A percentile compares a stretch with the other conserved stretches of the same genome.
phyloP scores from a whole-genome alignment of 495 filamentous ascomycete genomes.

The Penicillium riverlandense region DNA sequence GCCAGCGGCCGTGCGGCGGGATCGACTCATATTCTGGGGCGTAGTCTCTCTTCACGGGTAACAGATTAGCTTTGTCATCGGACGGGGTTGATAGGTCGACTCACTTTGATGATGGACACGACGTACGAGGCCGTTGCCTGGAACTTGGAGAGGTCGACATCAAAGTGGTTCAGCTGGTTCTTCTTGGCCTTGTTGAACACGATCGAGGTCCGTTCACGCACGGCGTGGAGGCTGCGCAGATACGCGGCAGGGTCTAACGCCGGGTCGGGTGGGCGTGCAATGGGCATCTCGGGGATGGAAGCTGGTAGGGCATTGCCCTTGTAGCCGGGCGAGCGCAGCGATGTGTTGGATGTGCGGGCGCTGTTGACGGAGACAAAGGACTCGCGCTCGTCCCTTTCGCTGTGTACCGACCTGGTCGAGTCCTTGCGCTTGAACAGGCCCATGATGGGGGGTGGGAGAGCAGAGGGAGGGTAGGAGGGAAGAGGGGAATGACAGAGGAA shows the following conservation, averaged over 20 bases:
- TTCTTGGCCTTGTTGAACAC: slow-evolving; percentile 70
- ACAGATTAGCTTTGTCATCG: slow-evolving; percentile 8
- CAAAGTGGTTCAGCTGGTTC: slow-evolving; percentile 81
- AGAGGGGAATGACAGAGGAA: background rate
- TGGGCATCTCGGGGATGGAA: slow-evolving; percentile 55
- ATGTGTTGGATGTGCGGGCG: slow-evolving; percentile 46
- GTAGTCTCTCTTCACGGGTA: slow-evolving; percentile 64
- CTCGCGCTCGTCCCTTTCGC: slow-evolving; percentile 39
- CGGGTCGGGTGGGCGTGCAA: slow-evolving; percentile 85
- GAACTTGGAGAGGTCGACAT: slow-evolving; percentile 86
- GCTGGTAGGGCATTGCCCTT: slow-evolving; percentile 37
- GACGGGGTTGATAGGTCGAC: background rate
- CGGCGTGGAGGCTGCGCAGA: slow-evolving; percentile 81
- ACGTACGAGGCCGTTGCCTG: slow-evolving; percentile 84
- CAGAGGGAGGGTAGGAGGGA: slow-evolving; percentile 1
- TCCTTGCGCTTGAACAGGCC: slow-evolving; percentile 59
- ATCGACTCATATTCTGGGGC: slow-evolving; percentile 80
- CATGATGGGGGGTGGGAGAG: slow-evolving; percentile 31
- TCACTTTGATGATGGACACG: slow-evolving; percentile 92
- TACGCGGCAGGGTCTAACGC: slow-evolving; percentile 86
- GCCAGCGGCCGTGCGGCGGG: slow-evolving; percentile 64
- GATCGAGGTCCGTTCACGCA: slow-evolving; percentile 69
- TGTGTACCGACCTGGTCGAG: slow-evolving; percentile 44
- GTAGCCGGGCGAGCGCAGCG: slow-evolving; percentile 46
- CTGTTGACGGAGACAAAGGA: slow-evolving; percentile 43